Conservation (phyloP, 495 filamentous ascomycete genomes). For the Hypoxylon cercidicola region DNA sequence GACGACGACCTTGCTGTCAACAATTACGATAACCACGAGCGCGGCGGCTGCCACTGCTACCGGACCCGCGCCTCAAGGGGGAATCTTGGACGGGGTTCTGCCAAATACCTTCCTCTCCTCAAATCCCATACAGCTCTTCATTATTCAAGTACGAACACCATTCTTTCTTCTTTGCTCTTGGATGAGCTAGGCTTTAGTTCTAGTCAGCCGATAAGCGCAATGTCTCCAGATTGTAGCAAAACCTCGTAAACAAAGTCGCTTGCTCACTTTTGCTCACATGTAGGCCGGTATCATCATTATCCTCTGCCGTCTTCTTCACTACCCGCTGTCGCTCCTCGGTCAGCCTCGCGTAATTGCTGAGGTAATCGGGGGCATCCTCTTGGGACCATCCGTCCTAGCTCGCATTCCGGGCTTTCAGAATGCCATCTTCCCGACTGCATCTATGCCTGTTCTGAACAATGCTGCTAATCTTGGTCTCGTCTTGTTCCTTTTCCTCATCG, state of each 20-base stretch:
- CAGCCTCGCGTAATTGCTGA: constrained; percentile 96
- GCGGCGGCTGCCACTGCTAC: constrained; percentile 22
- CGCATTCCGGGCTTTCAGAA: constrained; percentile 82
- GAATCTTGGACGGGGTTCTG: constrained; percentile 43
- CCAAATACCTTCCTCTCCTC: constrained; percentile 43
- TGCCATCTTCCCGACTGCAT: constrained; percentile 78
- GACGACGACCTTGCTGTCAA: constrained; percentile 39
- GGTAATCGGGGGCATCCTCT: constrained; percentile 90
- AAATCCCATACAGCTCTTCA: constrained; percentile 93
- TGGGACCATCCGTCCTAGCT: constrained; percentile 89
- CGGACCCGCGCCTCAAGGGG: constrained; percentile 37
- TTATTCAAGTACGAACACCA: constrained; percentile 77
- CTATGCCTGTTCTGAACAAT: constrained; percentile 79
- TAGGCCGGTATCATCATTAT: constrained; percentile 91
- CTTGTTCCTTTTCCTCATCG: constrained; percentile 92
- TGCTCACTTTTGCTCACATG: constrained; percentile 41
- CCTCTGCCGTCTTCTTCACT: constrained; percentile 79
- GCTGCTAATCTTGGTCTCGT: constrained; percentile 91
- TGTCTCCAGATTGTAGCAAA: constrained; percentile 1
- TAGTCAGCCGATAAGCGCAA: not conserved
- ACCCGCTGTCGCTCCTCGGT: constrained; percentile 83
- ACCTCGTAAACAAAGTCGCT: constrained; percentile 10
- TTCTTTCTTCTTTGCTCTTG: not conserved
- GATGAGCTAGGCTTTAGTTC: constrained; percentile 1
- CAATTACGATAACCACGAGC: constrained; percentile 30